Percentiles rank a stretch among this genome's conserved stretches.
phyloP scores from a whole-genome alignment of 345 rosid genomes.

The Eucalyptus dawsonii region DNA sequence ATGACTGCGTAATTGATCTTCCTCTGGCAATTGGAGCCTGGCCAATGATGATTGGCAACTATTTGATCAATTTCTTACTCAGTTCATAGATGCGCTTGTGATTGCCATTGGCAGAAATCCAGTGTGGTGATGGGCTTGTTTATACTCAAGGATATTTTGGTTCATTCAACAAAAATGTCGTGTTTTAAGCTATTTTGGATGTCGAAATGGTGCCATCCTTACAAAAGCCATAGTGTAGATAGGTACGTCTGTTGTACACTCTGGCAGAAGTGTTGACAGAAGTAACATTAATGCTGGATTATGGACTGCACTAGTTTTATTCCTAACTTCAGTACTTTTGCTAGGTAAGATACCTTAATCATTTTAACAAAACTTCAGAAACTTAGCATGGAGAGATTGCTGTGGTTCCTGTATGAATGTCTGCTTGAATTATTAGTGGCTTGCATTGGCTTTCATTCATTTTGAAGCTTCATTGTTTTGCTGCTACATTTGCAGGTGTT shows the following conservation, averaged over 20 bases:
- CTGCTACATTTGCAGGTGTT: slow-evolving; percentile 36
- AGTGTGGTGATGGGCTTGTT: not conserved
- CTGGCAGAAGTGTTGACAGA: not conserved
- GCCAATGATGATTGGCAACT: not conserved
- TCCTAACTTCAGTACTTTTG: not conserved
- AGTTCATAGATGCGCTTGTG: not conserved
- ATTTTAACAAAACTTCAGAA: not conserved
- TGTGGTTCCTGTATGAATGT: not conserved
- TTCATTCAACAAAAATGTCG: not conserved
- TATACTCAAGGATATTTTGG: not conserved
- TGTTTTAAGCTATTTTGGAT: not conserved
- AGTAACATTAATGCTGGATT: not conserved
- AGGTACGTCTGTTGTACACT: not conserved
- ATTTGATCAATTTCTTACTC: not conserved
- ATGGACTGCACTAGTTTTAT: not conserved
- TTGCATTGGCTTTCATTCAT: not conserved
- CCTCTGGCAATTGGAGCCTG: not conserved
- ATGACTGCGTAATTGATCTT: not conserved
- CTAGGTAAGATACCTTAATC: not conserved
- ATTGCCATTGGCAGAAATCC: not conserved
- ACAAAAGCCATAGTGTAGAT: not conserved
- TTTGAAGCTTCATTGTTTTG: not conserved
- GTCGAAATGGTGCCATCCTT: not conserved
- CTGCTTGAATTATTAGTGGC: not conserved
- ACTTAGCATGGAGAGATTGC: not conserved